phyloP scores from a whole-genome alignment of 2,329 filamentous ascomycete species.

The Pezicula rhizophila region DNA sequence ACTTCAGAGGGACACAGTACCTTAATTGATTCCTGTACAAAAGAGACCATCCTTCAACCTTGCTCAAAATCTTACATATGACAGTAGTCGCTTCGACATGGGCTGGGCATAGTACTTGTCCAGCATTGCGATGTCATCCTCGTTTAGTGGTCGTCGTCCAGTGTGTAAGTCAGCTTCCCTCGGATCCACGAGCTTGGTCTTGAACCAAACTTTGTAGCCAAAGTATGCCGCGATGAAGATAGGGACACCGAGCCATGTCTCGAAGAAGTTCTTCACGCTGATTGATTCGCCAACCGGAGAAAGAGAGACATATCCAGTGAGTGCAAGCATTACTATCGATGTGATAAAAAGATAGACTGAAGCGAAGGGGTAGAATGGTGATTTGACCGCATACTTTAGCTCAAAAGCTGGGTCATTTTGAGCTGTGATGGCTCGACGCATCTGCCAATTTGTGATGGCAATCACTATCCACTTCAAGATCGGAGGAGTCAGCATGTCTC shows the following conservation, averaged over 20 bases:
- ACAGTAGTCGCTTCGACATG: not conserved
- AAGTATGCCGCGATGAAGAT: not conserved
- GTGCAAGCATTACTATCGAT: not conserved
- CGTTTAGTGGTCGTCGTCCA: not conserved
- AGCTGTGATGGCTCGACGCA: not conserved
- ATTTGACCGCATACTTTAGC: not conserved
- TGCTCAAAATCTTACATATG: not conserved
- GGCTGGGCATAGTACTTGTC: not conserved
- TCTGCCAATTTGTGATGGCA: not conserved
- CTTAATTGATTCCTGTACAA: too few species aligned
- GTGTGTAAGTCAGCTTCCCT: not conserved
- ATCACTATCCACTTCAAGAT: not conserved
- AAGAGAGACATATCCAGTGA: not conserved
- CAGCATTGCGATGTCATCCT: not conserved
- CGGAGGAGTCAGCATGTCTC: too few species aligned
- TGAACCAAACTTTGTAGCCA: not conserved
- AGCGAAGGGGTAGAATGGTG: not conserved
- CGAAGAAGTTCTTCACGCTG: not conserved
- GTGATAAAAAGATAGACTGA: slow-evolving; percentile 1
- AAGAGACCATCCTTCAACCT: too few species aligned
- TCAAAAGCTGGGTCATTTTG: slow-evolving; percentile 1
- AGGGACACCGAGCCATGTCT: not conserved
- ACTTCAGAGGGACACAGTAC: too few species aligned
- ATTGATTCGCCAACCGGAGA: not conserved
- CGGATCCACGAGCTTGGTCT: not conserved